Conservation (phyloP, 345 rosid species). For the Citrus cavaleriei region DNA sequence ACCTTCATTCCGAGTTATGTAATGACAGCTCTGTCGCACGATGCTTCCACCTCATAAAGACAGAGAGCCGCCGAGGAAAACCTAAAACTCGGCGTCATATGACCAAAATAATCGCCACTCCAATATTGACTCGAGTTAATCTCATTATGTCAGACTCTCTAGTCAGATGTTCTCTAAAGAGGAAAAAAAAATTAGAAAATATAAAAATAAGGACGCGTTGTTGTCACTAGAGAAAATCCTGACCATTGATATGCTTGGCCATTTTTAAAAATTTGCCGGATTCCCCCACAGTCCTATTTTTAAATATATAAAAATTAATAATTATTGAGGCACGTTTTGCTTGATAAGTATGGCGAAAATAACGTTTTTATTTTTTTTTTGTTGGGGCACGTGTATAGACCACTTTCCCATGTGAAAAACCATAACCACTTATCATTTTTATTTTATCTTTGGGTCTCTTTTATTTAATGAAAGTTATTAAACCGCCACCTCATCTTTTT, state of each 20-base stretch:
- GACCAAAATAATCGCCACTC: conserved; percentile 14
- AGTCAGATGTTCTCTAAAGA: not conserved
- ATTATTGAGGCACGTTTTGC: conserved; percentile 25
- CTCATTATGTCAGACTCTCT: not conserved
- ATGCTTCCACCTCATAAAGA: not conserved
- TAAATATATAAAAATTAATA: not conserved
- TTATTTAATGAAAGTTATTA: not conserved
- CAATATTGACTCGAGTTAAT: not conserved
- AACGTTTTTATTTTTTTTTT: conserved; percentile 2
- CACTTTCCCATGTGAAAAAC: conserved; percentile 23
- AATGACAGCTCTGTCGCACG: not conserved
- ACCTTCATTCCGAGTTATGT: not conserved
- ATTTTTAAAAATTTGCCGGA: not conserved
- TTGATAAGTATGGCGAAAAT: not conserved
- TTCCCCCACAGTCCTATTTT: not conserved
- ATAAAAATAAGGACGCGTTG: not conserved
- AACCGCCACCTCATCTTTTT: not conserved
- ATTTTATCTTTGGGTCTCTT: not conserved
- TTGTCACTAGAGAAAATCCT: conserved; percentile 6
- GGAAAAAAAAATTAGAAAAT: too few relatives aligned
- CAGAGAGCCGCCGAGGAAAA: conserved; percentile 10
- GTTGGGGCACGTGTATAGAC: conserved; percentile 13
- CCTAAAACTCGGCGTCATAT: conserved; percentile 2
- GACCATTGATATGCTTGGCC: not conserved
- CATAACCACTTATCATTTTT: not conserved